Evolutionary conservation across 768 basidiomycete genomes (phyloP).

Genomic region (Podaxis sp.): DNA sequence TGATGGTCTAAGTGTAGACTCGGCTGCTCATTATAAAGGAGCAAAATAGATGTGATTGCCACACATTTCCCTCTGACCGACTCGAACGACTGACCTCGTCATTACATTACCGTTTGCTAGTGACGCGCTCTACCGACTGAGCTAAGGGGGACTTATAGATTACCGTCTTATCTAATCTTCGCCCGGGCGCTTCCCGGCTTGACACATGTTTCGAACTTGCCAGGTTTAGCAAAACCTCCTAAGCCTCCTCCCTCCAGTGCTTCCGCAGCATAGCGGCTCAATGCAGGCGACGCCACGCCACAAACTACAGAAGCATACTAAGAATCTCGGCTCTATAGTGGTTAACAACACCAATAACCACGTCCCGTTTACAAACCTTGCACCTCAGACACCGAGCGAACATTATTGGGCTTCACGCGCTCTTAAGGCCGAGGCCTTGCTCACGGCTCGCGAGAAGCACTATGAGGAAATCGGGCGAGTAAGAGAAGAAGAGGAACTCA

Average conservation of each 20-base stretch:
- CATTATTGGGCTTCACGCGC: conserved; percentile 73
- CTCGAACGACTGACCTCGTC: neutral
- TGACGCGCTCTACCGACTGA: neutral
- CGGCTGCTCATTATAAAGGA: neutral
- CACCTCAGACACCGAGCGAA: conserved; percentile 33
- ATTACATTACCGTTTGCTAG: neutral
- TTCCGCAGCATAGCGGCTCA: neutral
- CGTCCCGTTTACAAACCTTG: conserved; percentile 11
- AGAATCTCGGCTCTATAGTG: neutral
- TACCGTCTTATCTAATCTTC: neutral
- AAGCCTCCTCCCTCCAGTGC: neutral
- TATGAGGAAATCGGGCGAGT: conserved; percentile 46
- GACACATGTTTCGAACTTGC: neutral
- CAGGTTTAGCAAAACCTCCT: neutral
- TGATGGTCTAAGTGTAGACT: neutral
- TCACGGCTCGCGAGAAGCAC: conserved; percentile 47
- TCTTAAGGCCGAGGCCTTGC: conserved; percentile 59
- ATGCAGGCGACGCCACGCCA: neutral
- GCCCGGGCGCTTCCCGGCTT: neutral
- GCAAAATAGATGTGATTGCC: neutral
- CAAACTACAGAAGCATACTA: neutral
- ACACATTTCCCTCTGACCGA: neutral
- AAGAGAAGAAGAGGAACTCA: conserved; percentile 39
- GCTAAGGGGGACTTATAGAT: neutral
- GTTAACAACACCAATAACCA: neutral